These are phyloP conservation scores for Exobasidium cylindrosporum DNA, from an alignment of 1,284 basidiomycete species.

Conservation along the genomic window DNA sequence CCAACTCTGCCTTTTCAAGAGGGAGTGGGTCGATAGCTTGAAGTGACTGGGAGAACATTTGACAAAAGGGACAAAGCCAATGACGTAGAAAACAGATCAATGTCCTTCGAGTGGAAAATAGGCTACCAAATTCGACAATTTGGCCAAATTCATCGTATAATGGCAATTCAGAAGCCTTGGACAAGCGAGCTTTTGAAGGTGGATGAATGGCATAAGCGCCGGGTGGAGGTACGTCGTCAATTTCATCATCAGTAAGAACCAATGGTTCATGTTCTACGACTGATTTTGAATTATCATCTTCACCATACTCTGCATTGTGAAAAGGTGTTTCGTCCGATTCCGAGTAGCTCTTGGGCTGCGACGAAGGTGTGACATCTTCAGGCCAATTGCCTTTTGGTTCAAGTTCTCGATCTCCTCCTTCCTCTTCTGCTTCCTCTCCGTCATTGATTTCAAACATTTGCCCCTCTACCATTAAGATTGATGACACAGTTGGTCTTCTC, in stretches of 20 bases:
- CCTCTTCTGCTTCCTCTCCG: background rate
- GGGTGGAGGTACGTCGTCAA: conserved; percentile 7
- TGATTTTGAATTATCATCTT: background rate
- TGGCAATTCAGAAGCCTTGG: conserved; percentile 6
- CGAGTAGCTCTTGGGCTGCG: background rate
- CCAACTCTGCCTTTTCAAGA: conserved; percentile 62
- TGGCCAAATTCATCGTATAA: conserved; percentile 17
- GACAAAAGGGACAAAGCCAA: conserved; percentile 69
- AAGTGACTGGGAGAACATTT: conserved; percentile 77
- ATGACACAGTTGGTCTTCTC: background rate
- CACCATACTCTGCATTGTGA: background rate
- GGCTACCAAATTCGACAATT: conserved; percentile 67
- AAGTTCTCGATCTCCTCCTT: background rate
- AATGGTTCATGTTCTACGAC: conserved; percentile 9
- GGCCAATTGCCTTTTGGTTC: background rate
- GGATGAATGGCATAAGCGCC: conserved; percentile 17
- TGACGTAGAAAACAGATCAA: conserved; percentile 63
- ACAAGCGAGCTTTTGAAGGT: conserved; percentile 1
- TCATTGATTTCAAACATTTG: conserved; percentile 4
- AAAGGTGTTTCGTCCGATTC: background rate
- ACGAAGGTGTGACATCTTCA: background rate
- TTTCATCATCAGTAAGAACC: conserved; percentile 10
- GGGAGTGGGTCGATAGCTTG: conserved; percentile 61
- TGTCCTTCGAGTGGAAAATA: conserved; percentile 67
- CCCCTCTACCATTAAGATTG: conserved; percentile 4